These are phyloP conservation scores for Ambispora gerdemannii DNA, from an alignment of 192 early-diverging fungal genomes.

Conservation along the genomic window DNA sequence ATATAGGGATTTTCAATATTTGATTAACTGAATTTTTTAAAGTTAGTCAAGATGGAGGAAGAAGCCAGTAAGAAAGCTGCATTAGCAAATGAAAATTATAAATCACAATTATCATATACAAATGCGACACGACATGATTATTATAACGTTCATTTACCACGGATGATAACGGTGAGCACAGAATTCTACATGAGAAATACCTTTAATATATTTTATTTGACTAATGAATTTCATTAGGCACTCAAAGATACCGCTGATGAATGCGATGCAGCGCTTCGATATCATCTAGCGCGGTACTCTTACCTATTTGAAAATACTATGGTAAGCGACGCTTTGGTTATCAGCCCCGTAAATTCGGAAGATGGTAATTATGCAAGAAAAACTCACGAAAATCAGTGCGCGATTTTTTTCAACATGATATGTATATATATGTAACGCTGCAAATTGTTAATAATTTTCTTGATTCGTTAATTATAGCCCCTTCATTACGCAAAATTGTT, in stretches of 20 bases:
- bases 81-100: constrained; percentile 79
- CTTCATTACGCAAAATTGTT: constrained; percentile 44
- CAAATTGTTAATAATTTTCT: not conserved
- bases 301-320: constrained; percentile 76
- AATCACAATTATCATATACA: constrained; percentile 69
- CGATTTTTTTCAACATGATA: not conserved
- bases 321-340: constrained; percentile 44
- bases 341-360: constrained; percentile 36
- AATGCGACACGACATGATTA: constrained; percentile 76
- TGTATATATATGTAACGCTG: not conserved
- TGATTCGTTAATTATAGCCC: constrained; percentile 22
- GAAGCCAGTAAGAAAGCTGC: constrained; percentile 84
- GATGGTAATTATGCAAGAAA: constrained; percentile 21
- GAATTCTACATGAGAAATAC: not conserved
- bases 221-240: constrained; percentile 37
- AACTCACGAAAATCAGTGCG: not conserved
- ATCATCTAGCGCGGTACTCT: constrained; percentile 75
- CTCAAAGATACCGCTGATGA: constrained; percentile 84
- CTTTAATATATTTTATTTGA: constrained; percentile 19
- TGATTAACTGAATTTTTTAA: constrained; percentile 13
- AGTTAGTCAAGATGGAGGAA: constrained; percentile 78
- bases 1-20: too few relatives aligned
- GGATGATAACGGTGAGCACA: constrained; percentile 66
- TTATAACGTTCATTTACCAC: constrained; percentile 75
- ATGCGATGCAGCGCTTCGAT: constrained; percentile 76